phyloP scores from a whole-genome alignment of 2,329 filamentous ascomycete species.

The Arachnopeziza araneosa region DNA sequence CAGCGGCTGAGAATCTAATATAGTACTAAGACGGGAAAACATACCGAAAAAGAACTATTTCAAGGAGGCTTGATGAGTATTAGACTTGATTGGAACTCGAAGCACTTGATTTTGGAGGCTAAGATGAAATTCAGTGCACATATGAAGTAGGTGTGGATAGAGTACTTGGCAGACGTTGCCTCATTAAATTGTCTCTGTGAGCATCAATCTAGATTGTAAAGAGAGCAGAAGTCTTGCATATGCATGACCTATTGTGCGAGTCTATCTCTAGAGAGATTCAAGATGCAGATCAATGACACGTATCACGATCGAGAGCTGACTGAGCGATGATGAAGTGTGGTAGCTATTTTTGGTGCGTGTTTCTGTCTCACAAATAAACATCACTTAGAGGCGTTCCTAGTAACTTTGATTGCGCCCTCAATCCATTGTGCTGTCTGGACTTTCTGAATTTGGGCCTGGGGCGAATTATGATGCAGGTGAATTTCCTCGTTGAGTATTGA shows the following conservation, averaged over 20 bases:
- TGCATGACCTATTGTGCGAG: background rate
- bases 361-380: background rate
- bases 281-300: background rate
- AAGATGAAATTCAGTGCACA: background rate
- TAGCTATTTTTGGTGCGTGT: background rate
- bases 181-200: background rate
- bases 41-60: background rate
- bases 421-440: background rate
- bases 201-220: background rate
- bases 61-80: background rate
- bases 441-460: too few relatives aligned
- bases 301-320: background rate
- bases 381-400: background rate
- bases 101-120: background rate
- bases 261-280: background rate
- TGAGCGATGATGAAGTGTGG: background rate
- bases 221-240: background rate
- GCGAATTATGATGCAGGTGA: background rate
- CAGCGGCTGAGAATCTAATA: background rate
- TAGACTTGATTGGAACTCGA: background rate
- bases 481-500: background rate
- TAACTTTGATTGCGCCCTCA: background rate
- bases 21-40: background rate
- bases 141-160: background rate
- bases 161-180: background rate